Evolutionary conservation across 306 rosid genomes (phyloP).

Genomic region (Vigna reflexopilosa): DNA sequence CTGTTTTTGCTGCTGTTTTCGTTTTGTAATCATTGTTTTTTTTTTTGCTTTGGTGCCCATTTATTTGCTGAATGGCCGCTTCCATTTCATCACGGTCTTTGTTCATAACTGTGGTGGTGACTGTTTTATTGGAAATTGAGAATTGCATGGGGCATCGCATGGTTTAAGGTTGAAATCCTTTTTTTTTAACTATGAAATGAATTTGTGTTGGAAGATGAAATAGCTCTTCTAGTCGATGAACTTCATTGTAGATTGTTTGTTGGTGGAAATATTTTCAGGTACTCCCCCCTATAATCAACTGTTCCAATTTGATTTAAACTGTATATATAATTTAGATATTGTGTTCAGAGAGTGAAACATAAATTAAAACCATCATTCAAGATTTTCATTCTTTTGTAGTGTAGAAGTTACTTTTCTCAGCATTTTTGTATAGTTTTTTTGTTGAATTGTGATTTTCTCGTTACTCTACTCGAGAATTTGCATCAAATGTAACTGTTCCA

Average conservation of each 20-base stretch:
- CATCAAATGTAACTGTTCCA: not conserved
- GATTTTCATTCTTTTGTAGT: slow-evolving; percentile 8
- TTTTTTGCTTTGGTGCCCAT: not conserved
- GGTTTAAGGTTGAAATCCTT: slow-evolving; percentile 2
- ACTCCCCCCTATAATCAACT: not conserved
- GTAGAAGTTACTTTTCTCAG: slow-evolving; percentile 10
- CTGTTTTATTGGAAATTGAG: slow-evolving; percentile 11
- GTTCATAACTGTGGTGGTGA: not conserved
- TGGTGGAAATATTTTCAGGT: not conserved
- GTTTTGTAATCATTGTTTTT: slow-evolving; percentile 38
- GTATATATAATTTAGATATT: not conserved
- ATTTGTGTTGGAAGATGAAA: slow-evolving; percentile 9
- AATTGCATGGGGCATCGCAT: slow-evolving; percentile 41
- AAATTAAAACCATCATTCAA: not conserved
- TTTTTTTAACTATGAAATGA: not conserved
- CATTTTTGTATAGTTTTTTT: not conserved
- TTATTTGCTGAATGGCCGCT: slow-evolving; percentile 23
- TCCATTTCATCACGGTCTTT: slow-evolving; percentile 6
- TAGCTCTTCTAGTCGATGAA: not conserved
- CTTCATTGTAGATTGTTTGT: not conserved
- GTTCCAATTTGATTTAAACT: not conserved
- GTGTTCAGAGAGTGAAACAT: not conserved
- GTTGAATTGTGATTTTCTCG: slow-evolving; percentile 19
- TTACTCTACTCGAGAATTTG: slow-evolving; percentile 4
- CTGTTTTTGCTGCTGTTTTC: slow-evolving; percentile 24